Conservation (phyloP, 2,329 filamentous ascomycete species). For the Aspergillus cejpii region DNA sequence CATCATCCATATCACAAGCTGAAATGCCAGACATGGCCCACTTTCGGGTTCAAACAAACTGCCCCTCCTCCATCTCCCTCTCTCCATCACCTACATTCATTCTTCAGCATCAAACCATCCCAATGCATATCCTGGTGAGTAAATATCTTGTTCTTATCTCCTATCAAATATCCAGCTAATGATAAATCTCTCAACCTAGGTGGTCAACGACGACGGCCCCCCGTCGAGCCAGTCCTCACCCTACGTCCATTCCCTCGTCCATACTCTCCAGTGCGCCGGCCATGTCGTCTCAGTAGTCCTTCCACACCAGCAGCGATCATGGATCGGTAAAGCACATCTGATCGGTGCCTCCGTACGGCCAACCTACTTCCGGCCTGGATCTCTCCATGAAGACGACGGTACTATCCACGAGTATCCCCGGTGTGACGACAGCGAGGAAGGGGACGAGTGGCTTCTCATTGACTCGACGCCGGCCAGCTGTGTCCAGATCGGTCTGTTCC, state of each 20-base stretch:
- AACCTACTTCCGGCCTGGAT: constrained; percentile 68
- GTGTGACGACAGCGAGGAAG: constrained; percentile 41
- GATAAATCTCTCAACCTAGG: constrained; percentile 22
- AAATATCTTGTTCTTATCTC: background rate
- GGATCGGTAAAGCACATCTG: constrained; percentile 98
- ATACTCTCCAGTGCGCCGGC: constrained; percentile 63
- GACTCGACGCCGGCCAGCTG: constrained; percentile 76
- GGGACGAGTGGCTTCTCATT: constrained; percentile 74
- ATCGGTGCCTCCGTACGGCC: constrained; percentile 83
- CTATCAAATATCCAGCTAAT: constrained; percentile 5
- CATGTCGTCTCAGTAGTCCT: constrained; percentile 89
- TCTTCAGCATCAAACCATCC: background rate
- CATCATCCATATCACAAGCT: background rate
- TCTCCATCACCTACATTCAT: constrained; percentile 6
- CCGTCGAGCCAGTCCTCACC: constrained; percentile 71
- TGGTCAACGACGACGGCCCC: constrained; percentile 70
- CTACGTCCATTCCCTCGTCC: constrained; percentile 68
- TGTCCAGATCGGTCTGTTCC: constrained; percentile 73
- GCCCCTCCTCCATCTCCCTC: background rate
- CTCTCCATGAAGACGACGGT: constrained; percentile 58
- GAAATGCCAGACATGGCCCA: background rate
- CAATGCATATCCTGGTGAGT: constrained; percentile 50
- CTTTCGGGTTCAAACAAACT: background rate
- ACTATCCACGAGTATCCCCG: constrained; percentile 58
- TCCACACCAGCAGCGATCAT: constrained; percentile 85